Evolutionary conservation across 2,329 filamentous ascomycete genomes (phyloP), one percentile per base, ranked within the genome.

Genomic region (Dryadomyces quercivorus): DNA sequence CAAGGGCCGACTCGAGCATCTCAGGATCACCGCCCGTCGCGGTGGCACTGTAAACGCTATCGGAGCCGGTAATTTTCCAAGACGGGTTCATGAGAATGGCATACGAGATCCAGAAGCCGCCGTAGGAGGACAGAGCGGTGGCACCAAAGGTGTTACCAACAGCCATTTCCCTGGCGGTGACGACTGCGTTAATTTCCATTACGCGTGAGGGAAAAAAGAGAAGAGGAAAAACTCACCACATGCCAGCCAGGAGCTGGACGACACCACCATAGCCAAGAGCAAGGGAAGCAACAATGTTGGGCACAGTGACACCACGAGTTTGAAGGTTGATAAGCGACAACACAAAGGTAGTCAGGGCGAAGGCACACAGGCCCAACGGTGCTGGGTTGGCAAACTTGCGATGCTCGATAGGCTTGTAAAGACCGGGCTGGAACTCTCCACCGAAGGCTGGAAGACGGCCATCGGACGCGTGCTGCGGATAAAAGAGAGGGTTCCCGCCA

Each of bases 61-160:
- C 69, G 0, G 61, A 49, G 34, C 66, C 67, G 9, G 72, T 66
- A 55, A 88, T 82, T 50, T 78, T 67, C 72, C 86, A 90, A 59
- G 77, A 65, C 1, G 80, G 86, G 2, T 85, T 88, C 58, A 86
- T 69, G 53, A 91, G 75, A 62, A 91, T 84, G 58, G 74, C 86
- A 63, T 88, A 86, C 13, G 78, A 74, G 63, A 92, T 79, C 88
- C 88, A 92, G 77, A 92, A 92, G 59, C 86, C 86, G 62, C 88
- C 87, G 64, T 88, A 92, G 0, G 86, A 91, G 10, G 85, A 87
- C 55, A 92, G 72, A 20, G 87, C 86, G 22, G 86, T 91, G 52
- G 86, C 87, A 75, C 86, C 86, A 61, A 92, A 91, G 12, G 88
- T 92, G 75, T 92, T 92, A 55, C 86, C 87, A n/a, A 88, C 77